A percentile compares a stretch with the other conserved stretches of the same genome.
phyloP scores from a whole-genome alignment of 768 basidiomycete genomes.

The Lentinula raphanica region DNA sequence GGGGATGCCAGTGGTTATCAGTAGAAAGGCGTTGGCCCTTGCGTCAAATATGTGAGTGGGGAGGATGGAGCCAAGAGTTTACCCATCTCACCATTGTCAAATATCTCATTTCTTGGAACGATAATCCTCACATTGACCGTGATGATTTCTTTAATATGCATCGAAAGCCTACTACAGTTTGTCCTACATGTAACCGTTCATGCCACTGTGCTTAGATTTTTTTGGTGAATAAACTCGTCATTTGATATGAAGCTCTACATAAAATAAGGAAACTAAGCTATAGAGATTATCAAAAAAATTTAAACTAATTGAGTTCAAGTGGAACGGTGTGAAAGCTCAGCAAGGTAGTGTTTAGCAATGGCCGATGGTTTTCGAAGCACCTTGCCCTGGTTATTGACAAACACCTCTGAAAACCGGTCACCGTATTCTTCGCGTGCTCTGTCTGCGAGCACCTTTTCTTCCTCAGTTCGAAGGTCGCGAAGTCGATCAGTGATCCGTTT shows the following conservation, averaged over 20 bases:
- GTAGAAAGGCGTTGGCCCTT: no score
- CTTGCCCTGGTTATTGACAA: background rate
- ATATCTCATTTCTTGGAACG: no score
- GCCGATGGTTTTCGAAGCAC: background rate
- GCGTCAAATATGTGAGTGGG: no score
- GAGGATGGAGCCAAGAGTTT: no score
- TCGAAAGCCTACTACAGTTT: slow-evolving; percentile 8
- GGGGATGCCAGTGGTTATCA: no score
- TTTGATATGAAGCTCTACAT: no score
- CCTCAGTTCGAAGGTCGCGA: background rate
- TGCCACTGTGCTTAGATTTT: slow-evolving; percentile 18
- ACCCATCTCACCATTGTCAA: no score
- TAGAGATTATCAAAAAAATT: background rate
- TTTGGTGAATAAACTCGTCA: background rate
- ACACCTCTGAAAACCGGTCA: background rate
- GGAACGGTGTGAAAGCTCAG: background rate
- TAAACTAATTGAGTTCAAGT: background rate
- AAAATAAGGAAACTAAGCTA: background rate
- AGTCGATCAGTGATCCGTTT: background rate
- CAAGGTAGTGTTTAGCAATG: background rate
- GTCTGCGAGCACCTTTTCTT: background rate
- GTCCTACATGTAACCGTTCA: slow-evolving; percentile 14
- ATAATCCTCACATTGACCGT: no score
- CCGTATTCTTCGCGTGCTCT: background rate
- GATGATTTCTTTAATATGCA: slow-evolving; percentile 20